Evolutionary conservation across 2,329 filamentous ascomycete genomes (phyloP), one percentile per base, ranked within the genome.

Genomic region (Sclerotinia subarctica): DNA sequence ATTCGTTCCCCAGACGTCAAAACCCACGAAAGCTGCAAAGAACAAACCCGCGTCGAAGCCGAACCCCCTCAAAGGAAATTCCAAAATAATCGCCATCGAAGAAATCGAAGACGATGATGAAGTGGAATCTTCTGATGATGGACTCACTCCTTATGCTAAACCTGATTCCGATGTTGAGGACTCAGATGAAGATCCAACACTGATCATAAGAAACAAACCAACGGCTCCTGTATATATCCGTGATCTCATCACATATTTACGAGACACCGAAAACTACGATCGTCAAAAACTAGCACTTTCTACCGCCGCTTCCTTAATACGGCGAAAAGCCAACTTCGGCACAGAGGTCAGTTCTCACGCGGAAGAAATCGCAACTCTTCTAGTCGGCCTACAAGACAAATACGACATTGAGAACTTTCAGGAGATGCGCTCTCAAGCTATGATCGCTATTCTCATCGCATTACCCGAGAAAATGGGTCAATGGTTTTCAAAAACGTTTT

Each of bases 211-310:
- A 19, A 89, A 95, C 78, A 97, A 95, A 74, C 86, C 90, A 29
- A 90, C 86, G 68, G 86, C 93, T 0, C 95, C 95, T 1, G 93
- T 99, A 0, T 98, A 98, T 75, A 90, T 97, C 69, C 88, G 93
- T 57, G 93, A 96, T 74, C 83, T 98, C 15, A 88, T 98, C 66
- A 78, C 83, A 10, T 94, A 90, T 75, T 83, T 99, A 3, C 86
- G 91, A 60, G 92, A 96, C 72, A 88, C 86, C 0, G 93, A 97
- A 57, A 90, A 90, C 72, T 92, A 93, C 73, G 94, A 98, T 73
- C 88, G 89, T 42, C 93, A 97, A 76, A 88, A 90, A 68, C 81
- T 98, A 13, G 93, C 90, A 3, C 81, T 99, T 24, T 83, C 85
- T 26, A 92, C 90, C 1, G 94, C 94, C 0, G 88, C 94, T 0